phyloP scores from a whole-genome alignment of 345 rosid species.

The Moringa oleifera region DNA sequence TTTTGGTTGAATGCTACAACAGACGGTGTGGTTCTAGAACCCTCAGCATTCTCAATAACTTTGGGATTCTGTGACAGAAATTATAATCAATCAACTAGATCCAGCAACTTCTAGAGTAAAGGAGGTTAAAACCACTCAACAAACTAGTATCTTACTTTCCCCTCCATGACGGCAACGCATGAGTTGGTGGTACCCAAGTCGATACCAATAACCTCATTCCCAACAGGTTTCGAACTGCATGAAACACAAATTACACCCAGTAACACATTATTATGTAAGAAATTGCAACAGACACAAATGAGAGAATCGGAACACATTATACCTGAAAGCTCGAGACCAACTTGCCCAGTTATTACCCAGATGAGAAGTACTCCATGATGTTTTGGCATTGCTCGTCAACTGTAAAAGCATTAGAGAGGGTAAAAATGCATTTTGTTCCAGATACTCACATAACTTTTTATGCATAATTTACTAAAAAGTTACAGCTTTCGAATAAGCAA shows the following conservation, averaged over 20 bases:
- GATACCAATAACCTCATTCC: constrained; percentile 86
- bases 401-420: constrained; percentile 20
- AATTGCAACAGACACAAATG: neutral
- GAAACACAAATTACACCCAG: neutral
- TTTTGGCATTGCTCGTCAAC: constrained; percentile 45
- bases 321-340: constrained; percentile 79
- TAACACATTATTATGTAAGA: too few species aligned
- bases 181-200: constrained; percentile 98
- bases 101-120: neutral
- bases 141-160: constrained; percentile 47
- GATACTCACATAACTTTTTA: too few species aligned
- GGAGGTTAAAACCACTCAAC: neutral
- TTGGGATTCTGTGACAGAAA: constrained; percentile 51
- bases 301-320: neutral
- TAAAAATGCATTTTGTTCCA: neutral
- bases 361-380: constrained; percentile 36
- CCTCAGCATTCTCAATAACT: constrained; percentile 91
- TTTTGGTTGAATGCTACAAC: constrained; percentile 78
- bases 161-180: constrained; percentile 98
- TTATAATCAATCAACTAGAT: constrained; percentile 6
- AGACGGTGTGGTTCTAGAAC: constrained; percentile 90
- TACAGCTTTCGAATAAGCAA: too few species aligned
- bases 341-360: constrained; percentile 42
- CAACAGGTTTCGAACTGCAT: constrained; percentile 74
- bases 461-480: too few species aligned